A percentile compares a stretch with the other conserved stretches of the same genome.
These are phyloP conservation scores for Nigrospora oryzae DNA, from an alignment of 2,329 filamentous ascomycete species.

Conservation along the genomic window DNA sequence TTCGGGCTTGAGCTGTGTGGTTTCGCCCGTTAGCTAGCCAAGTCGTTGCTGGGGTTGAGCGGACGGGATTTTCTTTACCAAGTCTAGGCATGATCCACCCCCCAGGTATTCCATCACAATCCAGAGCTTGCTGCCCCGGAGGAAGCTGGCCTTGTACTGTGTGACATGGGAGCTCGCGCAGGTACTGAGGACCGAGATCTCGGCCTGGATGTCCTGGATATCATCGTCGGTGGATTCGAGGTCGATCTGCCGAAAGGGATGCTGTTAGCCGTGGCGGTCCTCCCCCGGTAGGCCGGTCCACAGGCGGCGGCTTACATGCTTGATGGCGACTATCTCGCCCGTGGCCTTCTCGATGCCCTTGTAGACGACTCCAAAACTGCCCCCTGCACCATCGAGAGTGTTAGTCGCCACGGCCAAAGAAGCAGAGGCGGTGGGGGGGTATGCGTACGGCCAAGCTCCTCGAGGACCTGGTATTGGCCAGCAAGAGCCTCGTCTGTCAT, in stretches of 20 bases:
- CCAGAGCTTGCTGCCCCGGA: constrained; percentile 96
- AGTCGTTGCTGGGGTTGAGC: neutral
- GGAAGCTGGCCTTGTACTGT: constrained; percentile 91
- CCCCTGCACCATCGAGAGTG: constrained; percentile 44
- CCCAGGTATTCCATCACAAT: constrained; percentile 99
- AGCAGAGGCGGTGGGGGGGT: neutral
- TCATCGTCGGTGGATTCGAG: constrained; percentile 98
- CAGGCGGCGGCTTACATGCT: constrained; percentile 59
- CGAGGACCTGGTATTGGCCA: constrained; percentile 85
- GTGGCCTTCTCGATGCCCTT: constrained; percentile 89
- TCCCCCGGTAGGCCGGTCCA: neutral
- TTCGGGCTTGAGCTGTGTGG: constrained; percentile 71
- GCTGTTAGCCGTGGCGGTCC: neutral
- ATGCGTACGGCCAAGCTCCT: constrained; percentile 85
- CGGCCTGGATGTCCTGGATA: constrained; percentile 95
- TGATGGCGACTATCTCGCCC: constrained; percentile 91
- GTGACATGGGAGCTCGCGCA: constrained; percentile 92
- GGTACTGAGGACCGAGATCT: constrained; percentile 90
- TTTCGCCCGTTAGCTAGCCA: constrained; percentile 19
- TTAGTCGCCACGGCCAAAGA: neutral
- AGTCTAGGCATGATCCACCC: constrained; percentile 86
- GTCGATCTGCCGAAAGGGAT: constrained; percentile 62
- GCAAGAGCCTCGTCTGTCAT: constrained; percentile 63
- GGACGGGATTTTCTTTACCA: constrained; percentile 47
- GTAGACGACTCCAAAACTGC: constrained; percentile 94